Conservation (phyloP, 371 early-diverging fungal genomes). For the Mucor lusitanicus region DNA sequence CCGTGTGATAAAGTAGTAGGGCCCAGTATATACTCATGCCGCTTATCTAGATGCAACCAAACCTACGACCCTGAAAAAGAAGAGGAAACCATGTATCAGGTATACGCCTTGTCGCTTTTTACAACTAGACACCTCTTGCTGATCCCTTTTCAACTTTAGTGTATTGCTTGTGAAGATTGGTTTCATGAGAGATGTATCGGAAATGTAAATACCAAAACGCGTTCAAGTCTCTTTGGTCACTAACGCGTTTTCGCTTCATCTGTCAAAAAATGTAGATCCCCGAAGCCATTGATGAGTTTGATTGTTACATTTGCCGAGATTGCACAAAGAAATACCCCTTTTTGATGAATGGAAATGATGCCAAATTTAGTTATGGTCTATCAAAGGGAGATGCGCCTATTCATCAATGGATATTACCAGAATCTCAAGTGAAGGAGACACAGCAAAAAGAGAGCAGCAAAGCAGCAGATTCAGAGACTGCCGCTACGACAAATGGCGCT, state of each 20-base stretch:
- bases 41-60: constrained; percentile 60
- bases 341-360: constrained; percentile 47
- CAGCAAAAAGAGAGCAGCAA: not conserved
- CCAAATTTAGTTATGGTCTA: constrained; percentile 55
- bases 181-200: constrained; percentile 85
- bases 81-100: constrained; percentile 75
- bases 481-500: not conserved
- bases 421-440: not conserved
- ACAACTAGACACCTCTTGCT: not conserved
- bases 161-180: constrained; percentile 86
- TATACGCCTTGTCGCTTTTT: constrained; percentile 3
- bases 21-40: not conserved
- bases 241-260: constrained; percentile 2
- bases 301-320: constrained; percentile 77
- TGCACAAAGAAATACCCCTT: constrained; percentile 72
- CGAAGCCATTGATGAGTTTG: constrained; percentile 62
- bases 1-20: not conserved
- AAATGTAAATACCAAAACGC: constrained; percentile 37
- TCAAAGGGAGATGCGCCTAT: constrained; percentile 22
- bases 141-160: constrained; percentile 45
- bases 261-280: constrained; percentile 53
- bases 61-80: constrained; percentile 76
- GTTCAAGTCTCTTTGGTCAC: not conserved
- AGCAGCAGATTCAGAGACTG: not conserved
- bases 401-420: constrained; percentile 29